Evolutionary conservation across 2,329 filamentous ascomycete species (phyloP), one percentile per base, ranked within the genome.

Genomic region (Apiospora rasikravindrae): DNA sequence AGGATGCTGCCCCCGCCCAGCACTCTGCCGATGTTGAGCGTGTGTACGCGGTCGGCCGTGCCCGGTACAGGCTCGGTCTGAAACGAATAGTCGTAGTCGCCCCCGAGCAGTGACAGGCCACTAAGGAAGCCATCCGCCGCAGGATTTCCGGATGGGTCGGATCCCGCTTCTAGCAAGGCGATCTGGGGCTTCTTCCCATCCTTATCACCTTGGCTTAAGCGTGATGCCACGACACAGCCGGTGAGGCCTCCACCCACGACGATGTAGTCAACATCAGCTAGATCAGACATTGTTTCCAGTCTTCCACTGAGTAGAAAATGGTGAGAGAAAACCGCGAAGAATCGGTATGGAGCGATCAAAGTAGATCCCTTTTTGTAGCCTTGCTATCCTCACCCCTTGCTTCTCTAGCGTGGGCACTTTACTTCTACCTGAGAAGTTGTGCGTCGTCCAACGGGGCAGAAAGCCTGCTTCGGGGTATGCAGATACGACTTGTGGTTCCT

Each of bases 1-100:
- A 82, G 81, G 6, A 78, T 78, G 2, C 78, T 79, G 3, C 80
- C 79, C 1, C 83, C 83, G 0, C 81, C 80, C 8, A 86, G 78
- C 2, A 77, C 80, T 70, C 82, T 84, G 5, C 78, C 80, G 16
- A 73, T 71, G 19, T 73, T 70, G 26, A 75, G 70, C 22, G 61
- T 67, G 24, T 77, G 69, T 2, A 45, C 47, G 16, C 77, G 78
- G 13, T 53, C 24, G 51, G 51, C 51, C 51, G 51, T 53, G 51
- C 51, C 24, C 24, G 51, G 24, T 24, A 53, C 51, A 13, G 51
- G 51, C 51, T 53, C 51, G 11, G 51, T 53, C 51, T 14, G 24
- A 24, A 53, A 53, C 4, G 24, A 14, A 14, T 53, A 53, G 24
- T 29, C 51, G 24, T 53, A 53, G 24, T 53, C 51, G 6, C 51